A percentile compares a stretch with the other conserved stretches of the same genome.
phyloP scores from a whole-genome alignment of 2,329 filamentous ascomycete species.

The Diaporthe sp. region DNA sequence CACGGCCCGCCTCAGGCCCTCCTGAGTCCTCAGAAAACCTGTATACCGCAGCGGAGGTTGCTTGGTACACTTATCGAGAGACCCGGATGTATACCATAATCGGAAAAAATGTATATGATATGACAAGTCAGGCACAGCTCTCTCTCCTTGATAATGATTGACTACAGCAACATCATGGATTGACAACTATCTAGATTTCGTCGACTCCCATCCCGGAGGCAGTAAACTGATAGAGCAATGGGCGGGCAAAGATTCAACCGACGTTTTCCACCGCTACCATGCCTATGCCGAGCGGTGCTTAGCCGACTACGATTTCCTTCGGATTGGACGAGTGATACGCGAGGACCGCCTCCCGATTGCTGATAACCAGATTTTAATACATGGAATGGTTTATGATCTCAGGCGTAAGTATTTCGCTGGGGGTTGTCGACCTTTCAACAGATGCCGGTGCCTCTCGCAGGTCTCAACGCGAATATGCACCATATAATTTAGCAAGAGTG shows the following conservation, averaged over 20 bases:
- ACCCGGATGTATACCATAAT: conserved; percentile 6
- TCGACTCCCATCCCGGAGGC: not conserved
- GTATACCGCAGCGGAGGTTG: not conserved
- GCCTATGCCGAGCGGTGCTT: not conserved
- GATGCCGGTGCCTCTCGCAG: too few relatives aligned
- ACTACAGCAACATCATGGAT: rapidly evolving
- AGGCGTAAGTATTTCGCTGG: not conserved
- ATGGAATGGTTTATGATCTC: conserved; percentile 12
- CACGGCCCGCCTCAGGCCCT: not conserved
- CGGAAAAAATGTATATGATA: not conserved
- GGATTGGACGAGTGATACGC: not conserved
- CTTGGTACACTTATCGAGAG: not conserved
- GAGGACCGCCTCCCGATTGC: not conserved
- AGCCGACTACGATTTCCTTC: not conserved
- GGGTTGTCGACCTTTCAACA: too few relatives aligned
- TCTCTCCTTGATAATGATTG: rapidly evolving
- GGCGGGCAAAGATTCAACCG: not conserved
- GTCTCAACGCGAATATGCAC: not conserved
- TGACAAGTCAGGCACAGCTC: not conserved
- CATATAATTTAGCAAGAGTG: too few relatives aligned
- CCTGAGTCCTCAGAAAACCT: not conserved
- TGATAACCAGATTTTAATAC: not conserved
- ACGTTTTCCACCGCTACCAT: not conserved
- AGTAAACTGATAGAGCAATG: not conserved
- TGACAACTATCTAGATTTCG: not conserved